These are phyloP conservation scores for Marchantia paleacea DNA, from an alignment of 225 moss, liverwort and hornwort genomes.

Conservation along the genomic window DNA sequence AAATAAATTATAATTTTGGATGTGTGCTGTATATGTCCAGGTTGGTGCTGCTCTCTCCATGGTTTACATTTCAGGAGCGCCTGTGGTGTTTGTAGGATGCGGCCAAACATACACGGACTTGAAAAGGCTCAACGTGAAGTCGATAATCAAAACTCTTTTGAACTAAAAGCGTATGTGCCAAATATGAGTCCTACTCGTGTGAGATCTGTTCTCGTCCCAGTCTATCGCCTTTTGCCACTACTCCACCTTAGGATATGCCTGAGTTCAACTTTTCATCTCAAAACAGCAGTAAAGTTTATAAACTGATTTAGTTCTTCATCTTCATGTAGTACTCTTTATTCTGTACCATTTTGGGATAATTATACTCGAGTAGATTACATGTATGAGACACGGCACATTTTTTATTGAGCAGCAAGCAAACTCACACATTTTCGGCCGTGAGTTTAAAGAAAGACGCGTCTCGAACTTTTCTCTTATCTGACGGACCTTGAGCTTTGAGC, in stretches of 20 bases:
- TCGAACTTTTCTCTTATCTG: no score
- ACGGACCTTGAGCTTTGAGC: no score
- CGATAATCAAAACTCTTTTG: slow-evolving; percentile 83
- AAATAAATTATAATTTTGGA: not conserved
- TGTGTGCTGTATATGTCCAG: slow-evolving; percentile 23
- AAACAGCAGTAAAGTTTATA: not conserved
- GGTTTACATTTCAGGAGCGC: slow-evolving; percentile 96
- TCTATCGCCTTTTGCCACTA: not conserved
- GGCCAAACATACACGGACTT: slow-evolving; percentile 93
- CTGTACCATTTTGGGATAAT: no score
- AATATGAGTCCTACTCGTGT: not conserved
- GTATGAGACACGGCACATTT: no score
- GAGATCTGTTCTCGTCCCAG: no score
- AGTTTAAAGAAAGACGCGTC: no score
- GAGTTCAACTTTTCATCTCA: not conserved
- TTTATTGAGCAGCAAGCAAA: no score
- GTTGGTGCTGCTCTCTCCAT: slow-evolving; percentile 95
- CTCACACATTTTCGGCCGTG: no score
- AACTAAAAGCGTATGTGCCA: slow-evolving; percentile 19
- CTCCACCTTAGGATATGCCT: not conserved
- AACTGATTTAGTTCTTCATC: not conserved
- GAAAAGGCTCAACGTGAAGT: slow-evolving; percentile 91
- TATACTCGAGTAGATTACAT: no score
- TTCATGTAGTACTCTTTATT: not conserved
- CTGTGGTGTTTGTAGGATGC: slow-evolving; percentile 95